Percentiles rank a stretch among this genome's conserved stretches.
These are phyloP conservation scores for Ceriops tagal DNA, from an alignment of 345 rosid species.

Conservation along the genomic window DNA sequence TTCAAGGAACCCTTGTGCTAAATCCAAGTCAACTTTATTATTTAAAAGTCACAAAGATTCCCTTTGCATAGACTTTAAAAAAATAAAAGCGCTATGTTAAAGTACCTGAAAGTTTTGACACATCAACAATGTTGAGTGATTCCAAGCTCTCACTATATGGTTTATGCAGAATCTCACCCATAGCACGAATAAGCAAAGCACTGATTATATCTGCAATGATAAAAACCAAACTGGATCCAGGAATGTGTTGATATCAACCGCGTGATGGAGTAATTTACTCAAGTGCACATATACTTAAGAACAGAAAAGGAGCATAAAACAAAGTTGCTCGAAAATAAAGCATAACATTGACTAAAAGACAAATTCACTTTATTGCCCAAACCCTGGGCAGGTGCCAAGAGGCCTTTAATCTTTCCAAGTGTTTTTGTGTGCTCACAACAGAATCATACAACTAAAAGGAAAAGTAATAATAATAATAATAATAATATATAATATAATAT, in stretches of 20 bases:
- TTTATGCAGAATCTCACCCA: slow-evolving; percentile 55
- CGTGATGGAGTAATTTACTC: slow-evolving; percentile 1
- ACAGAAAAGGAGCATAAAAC: background rate
- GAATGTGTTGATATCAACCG: slow-evolving; percentile 35
- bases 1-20: background rate
- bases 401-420: too few species aligned
- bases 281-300: background rate
- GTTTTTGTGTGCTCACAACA: too few species aligned
- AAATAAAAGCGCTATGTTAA: too few species aligned
- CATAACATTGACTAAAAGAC: background rate
- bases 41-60: background rate
- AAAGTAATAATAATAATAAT: background rate
- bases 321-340: background rate
- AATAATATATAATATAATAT: background rate
- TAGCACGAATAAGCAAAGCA: slow-evolving; percentile 74
- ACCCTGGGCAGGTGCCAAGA: too few species aligned
- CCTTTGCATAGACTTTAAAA: background rate
- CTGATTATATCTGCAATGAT: slow-evolving; percentile 76
- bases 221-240: slow-evolving; percentile 79
- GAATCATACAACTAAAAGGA: too few species aligned
- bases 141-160: slow-evolving; percentile 50
- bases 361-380: too few species aligned
- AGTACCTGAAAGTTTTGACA: slow-evolving; percentile 50
- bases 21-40: background rate
- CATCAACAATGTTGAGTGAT: slow-evolving; percentile 40